phyloP scores from a whole-genome alignment of 2,329 filamentous ascomycete species.

The Ustulina deusta region DNA sequence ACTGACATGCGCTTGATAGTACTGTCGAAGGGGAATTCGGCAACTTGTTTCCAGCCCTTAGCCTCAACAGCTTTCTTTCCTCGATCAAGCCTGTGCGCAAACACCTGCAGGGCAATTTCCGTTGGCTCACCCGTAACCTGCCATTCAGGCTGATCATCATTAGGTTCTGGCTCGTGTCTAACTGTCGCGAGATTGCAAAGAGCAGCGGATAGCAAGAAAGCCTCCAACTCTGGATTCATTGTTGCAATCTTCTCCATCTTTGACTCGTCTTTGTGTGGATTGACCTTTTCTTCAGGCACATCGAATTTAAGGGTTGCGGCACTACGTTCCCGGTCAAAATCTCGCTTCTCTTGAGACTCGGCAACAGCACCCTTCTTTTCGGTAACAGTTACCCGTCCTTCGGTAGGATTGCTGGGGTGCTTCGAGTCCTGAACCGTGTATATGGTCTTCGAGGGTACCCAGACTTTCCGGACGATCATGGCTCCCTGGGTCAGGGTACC shows the following conservation, averaged over 20 bases:
- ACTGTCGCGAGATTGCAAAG: constrained; percentile 75
- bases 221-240: constrained; percentile 63
- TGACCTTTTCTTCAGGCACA: constrained; percentile 68
- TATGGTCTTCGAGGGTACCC: constrained; percentile 68
- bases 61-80: constrained; percentile 66
- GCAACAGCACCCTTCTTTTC: constrained; percentile 52
- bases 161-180: constrained; percentile 64
- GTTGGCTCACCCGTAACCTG: constrained; percentile 77
- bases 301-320: constrained; percentile 72
- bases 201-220: constrained; percentile 67
- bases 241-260: constrained; percentile 54
- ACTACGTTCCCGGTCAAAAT: constrained; percentile 71
- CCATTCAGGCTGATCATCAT: constrained; percentile 69
- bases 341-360: constrained; percentile 58
- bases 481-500: constrained; percentile 76
- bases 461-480: constrained; percentile 76
- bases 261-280: constrained; percentile 52
- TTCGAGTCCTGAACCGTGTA: constrained; percentile 72
- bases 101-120: constrained; percentile 81
- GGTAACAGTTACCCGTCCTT: constrained; percentile 64
- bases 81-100: constrained; percentile 74
- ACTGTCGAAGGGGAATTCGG: constrained; percentile 84
- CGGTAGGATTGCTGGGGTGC: constrained; percentile 71
- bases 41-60: constrained; percentile 70
- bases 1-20: constrained; percentile 85